Base-by-base conservation (phyloP, 1,284 basidiomycete species). In the Psilocybe mexicana region DNA sequence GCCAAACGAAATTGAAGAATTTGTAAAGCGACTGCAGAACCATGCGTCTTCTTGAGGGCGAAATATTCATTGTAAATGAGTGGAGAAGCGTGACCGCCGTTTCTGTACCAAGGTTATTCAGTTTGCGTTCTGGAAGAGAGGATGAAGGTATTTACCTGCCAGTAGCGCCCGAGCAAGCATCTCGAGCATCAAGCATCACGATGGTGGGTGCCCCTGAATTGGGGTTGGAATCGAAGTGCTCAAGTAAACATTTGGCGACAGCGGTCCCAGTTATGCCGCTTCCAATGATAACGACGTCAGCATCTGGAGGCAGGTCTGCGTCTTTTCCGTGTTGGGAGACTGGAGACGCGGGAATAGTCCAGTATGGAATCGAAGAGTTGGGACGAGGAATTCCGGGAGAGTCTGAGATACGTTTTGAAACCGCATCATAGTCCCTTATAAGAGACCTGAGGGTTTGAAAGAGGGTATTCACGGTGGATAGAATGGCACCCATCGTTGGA, bases 21-120 rank as follows among this genome's bases (percentile, higher is more conserved):
- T 57, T 78, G 71, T 63, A 78, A 74, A 0, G 88, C 86, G 25
- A 70, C 68, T 6, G 74, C 69, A 11, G 68, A 61, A 2, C 87
- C 87, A 60, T 80, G 69, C 30, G 67, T 61, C 53, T 73, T 67
- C 65, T 81, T 84, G 35, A 88, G 70, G 14, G 72, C 65, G 1
- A 66, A 61, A 63, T 88, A 88, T 60, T 88, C 85, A 35, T 82
- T 79, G 62, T 84, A 89, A 1, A 86, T 67, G 2, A 80, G 73
- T 1, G 87, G 84, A 25, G 82, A 85, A 50, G 88, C 80, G 65
- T 90, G 88, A 0, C 88, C 88, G 1, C 88, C 88, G 60, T 90
- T 90, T 60, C 88, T 87, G 53, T n/a, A 52, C 42, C 38, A 55
- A 24, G 11, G 18, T n/a, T 36, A 26, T 8, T 18, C 18, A n/a